These are phyloP conservation scores for Fusarium proliferatum DNA, from an alignment of 2,329 filamentous ascomycete genomes.

Conservation along the genomic window DNA sequence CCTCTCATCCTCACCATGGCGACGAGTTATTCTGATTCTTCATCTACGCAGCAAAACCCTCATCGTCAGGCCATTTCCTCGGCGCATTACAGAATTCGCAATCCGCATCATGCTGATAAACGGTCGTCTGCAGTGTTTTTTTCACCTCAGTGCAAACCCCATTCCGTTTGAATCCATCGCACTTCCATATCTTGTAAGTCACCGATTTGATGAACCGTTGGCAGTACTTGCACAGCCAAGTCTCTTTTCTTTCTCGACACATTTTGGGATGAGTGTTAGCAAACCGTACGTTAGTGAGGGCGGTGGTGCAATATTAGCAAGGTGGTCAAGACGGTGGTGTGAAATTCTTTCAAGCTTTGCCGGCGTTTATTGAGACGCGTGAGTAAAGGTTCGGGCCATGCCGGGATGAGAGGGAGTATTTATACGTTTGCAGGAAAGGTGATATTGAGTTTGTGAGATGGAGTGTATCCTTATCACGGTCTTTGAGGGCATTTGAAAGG, in stretches of 20 bases:
- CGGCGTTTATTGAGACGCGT: fast-evolving
- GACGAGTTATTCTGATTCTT: neutral
- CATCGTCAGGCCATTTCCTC: neutral
- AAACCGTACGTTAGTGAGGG: fast-evolving
- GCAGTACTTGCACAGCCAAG: neutral
- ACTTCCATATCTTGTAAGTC: neutral
- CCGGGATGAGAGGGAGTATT: neutral
- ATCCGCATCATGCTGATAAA: neutral
- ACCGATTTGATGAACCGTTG: neutral
- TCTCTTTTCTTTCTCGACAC: neutral
- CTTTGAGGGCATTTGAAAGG: neutral
- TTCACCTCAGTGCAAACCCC: neutral
- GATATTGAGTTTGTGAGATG: neutral
- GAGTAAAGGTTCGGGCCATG: fast-evolving
- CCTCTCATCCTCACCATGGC: neutral
- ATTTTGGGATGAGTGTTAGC: neutral
- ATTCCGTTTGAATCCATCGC: neutral
- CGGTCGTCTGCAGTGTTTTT: neutral
- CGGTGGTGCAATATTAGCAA: too few species aligned
- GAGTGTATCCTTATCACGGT: neutral
- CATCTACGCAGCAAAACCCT: neutral
- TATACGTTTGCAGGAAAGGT: neutral
- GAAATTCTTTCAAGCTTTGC: fast-evolving
- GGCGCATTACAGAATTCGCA: neutral
- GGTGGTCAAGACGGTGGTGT: too few species aligned